Evolutionary conservation across 495 filamentous ascomycete species (phyloP).

Genomic region (Tuber borchii): DNA sequence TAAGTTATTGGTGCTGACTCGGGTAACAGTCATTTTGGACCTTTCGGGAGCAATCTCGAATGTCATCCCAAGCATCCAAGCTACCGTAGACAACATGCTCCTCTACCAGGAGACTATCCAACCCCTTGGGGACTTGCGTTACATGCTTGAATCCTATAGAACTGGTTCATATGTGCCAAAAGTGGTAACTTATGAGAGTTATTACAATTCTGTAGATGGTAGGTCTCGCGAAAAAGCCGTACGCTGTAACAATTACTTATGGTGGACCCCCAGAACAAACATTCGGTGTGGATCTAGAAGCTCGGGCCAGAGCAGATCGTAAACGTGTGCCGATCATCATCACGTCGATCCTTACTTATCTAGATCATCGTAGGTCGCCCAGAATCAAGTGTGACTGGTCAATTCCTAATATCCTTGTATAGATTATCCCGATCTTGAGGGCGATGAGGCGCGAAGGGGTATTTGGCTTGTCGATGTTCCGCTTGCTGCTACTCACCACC

Average conservation of each 20-base stretch:
- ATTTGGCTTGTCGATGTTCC: constrained; percentile 95
- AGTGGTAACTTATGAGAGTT: constrained; percentile 95
- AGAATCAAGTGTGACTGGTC: constrained; percentile 15
- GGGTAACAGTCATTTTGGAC: constrained; percentile 68
- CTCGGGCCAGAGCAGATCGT: constrained; percentile 80
- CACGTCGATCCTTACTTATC: constrained; percentile 84
- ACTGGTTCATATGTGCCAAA: constrained; percentile 86
- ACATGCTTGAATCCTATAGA: constrained; percentile 94
- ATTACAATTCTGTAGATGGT: constrained; percentile 94
- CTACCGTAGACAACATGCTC: constrained; percentile 96
- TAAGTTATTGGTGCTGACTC: constrained; percentile 11
- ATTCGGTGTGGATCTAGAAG: constrained; percentile 94
- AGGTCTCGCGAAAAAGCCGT: constrained; percentile 14
- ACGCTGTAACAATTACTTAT: constrained; percentile 30
- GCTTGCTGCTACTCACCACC: constrained; percentile 72
- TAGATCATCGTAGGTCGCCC: constrained; percentile 66
- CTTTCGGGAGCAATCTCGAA: constrained; percentile 98
- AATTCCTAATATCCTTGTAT: constrained; percentile 20
- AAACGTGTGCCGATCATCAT: constrained; percentile 92
- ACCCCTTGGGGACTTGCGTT: constrained; percentile 81
- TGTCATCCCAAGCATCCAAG: constrained; percentile 91
- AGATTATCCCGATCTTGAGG: constrained; percentile 95
- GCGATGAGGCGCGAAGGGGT: constrained; percentile 82
- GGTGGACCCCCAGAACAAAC: constrained; percentile 64
- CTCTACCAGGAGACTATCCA: constrained; percentile 97